Percentiles rank a stretch among this genome's conserved stretches.
phyloP scores from a whole-genome alignment of 1,284 basidiomycete genomes.

The Malassezia sp. region DNA sequence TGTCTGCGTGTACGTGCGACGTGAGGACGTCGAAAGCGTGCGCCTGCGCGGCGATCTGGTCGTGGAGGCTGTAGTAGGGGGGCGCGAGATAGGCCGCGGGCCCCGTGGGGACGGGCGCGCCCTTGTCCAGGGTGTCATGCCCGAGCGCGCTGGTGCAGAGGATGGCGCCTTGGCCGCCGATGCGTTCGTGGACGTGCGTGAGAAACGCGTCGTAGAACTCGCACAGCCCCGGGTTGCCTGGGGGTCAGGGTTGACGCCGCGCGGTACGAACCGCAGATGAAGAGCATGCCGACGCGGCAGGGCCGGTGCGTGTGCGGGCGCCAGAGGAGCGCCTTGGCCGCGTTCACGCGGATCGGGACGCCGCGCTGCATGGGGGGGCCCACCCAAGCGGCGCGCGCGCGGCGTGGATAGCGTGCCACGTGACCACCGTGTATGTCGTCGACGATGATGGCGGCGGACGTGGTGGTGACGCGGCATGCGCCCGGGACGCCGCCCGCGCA shows the following conservation, averaged over 20 bases:
- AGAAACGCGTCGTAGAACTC: conserved; percentile 9
- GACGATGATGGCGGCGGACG: too few species aligned
- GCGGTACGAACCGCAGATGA: too few species aligned
- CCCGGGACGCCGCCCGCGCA: conserved; percentile 16
- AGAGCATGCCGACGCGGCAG: conserved; percentile 2
- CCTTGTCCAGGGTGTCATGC: neutral
- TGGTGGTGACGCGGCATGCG: too few species aligned
- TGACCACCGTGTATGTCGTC: too few species aligned
- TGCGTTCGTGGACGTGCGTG: too few species aligned
- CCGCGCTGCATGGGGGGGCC: too few species aligned
- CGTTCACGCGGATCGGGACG: too few species aligned
- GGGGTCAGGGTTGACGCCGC: too few species aligned
- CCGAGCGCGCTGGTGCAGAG: conserved; percentile 1
- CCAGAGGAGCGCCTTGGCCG: conserved; percentile 1
- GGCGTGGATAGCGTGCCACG: too few species aligned
- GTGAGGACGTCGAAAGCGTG: neutral
- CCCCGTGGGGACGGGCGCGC: conserved; percentile 1
- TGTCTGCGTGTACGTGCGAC: neutral
- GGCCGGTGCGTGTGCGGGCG: neutral
- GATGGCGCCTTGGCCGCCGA: too few species aligned
- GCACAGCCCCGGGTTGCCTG: conserved; percentile 13
- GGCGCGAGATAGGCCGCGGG: neutral
- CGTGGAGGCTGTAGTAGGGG: conserved; percentile 6
- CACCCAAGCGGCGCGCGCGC: too few species aligned
- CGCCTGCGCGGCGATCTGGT: conserved; percentile 6